These are phyloP conservation scores for Solanum raphanifolium DNA, from an alignment of 257 asterid species.

Conservation along the genomic window DNA sequence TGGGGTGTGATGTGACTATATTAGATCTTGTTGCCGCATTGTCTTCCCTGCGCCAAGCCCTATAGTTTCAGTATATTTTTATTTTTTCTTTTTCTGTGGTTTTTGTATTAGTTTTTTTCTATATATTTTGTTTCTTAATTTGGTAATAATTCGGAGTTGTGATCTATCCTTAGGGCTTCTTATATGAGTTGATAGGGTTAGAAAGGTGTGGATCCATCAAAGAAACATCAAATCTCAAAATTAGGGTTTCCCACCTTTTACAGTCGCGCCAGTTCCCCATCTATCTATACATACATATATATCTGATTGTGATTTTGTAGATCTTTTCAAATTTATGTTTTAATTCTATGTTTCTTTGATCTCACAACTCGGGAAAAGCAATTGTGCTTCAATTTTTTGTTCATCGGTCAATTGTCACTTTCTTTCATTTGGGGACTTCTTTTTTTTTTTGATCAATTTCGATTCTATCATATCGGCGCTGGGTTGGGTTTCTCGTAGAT, in stretches of 20 bases:
- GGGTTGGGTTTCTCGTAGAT: background rate
- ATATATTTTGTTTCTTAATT: background rate
- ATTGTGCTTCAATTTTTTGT: conserved; percentile 9
- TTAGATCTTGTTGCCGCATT: background rate
- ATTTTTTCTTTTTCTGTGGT: background rate
- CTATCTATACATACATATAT: conserved; percentile 10
- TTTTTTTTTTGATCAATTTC: conserved; percentile 10
- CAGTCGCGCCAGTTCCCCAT: conserved; percentile 31
- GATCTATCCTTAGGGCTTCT: conserved; percentile 10
- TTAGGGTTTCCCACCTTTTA: conserved; percentile 69
- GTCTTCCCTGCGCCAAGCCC: conserved; percentile 66
- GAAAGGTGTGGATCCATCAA: conserved; percentile 52
- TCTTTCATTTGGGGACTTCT: conserved; percentile 5
- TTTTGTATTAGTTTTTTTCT: background rate
- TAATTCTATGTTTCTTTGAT: conserved; percentile 13
- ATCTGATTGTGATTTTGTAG: conserved; percentile 12
- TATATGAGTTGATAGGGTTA: conserved; percentile 30
- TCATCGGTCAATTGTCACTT: conserved; percentile 30
- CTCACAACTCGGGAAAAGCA: background rate
- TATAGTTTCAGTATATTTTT: conserved; percentile 32
- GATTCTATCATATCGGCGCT: conserved; percentile 1
- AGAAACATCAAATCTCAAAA: conserved; percentile 16
- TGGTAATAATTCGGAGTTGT: conserved; percentile 7
- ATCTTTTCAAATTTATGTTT: background rate
- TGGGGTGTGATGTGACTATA: background rate